A percentile compares a stretch with the other conserved stretches of the same genome.
Conservation (phyloP, 2,329 filamentous ascomycete species). For the Colletotrichum acutatum region DNA sequence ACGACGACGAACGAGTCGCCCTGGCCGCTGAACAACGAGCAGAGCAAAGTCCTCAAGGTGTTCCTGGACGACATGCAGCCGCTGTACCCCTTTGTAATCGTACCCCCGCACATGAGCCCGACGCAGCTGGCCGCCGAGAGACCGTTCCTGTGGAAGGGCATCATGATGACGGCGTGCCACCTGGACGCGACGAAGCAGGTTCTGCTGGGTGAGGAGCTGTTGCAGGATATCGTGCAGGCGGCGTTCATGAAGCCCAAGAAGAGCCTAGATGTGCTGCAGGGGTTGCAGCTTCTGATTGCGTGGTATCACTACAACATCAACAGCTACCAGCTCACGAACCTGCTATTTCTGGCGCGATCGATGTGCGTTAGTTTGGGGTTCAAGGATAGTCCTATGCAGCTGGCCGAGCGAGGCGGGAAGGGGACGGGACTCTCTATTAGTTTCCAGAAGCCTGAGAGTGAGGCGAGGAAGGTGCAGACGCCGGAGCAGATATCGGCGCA, state of each 20-base stretch:
- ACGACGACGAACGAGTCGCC: conserved; percentile 39
- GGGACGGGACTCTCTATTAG: conserved; percentile 30
- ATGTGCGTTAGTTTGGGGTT: conserved; percentile 56
- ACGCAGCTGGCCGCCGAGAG: conserved; percentile 49
- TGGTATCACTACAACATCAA: conserved; percentile 63
- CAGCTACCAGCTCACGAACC: conserved; percentile 60
- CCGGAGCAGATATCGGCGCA: conserved; percentile 41
- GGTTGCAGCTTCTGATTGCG: conserved; percentile 55
- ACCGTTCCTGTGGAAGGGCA: conserved; percentile 61
- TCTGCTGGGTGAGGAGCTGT: conserved; percentile 54
- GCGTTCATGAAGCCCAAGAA: conserved; percentile 53
- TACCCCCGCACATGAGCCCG: conserved; percentile 50
- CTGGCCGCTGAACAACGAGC: conserved; percentile 56
- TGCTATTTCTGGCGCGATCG: conserved; percentile 59
- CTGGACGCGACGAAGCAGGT: conserved; percentile 57
- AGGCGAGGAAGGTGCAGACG: conserved; percentile 19
- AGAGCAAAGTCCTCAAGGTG: conserved; percentile 49
- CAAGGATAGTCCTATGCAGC: conserved; percentile 41
- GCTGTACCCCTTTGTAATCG: conserved; percentile 58
- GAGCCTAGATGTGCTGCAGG: conserved; percentile 60
- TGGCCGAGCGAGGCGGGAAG: conserved; percentile 14
- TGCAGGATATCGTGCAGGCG: conserved; percentile 54
- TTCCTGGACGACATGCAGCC: conserved; percentile 48
- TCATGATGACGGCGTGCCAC: conserved; percentile 57
- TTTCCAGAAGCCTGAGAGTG: neutral